phyloP scores from a whole-genome alignment of 805 yeast species.

The Ogataea methanolica region DNA sequence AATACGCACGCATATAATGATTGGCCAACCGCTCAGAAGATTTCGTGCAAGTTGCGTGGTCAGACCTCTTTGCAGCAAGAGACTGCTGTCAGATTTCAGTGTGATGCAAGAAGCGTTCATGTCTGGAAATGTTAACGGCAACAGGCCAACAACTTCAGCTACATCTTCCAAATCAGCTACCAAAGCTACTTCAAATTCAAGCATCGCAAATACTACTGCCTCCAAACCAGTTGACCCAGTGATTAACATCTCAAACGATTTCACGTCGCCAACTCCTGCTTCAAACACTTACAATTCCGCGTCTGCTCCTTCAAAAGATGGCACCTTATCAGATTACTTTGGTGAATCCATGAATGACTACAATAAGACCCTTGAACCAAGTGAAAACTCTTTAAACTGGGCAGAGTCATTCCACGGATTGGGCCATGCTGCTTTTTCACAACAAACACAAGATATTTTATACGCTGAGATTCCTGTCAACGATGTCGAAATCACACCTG shows the following conservation, averaged over 20 bases:
- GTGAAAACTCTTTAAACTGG: conserved; percentile 56
- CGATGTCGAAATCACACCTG: conserved; percentile 94
- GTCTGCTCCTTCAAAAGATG: conserved; percentile 4
- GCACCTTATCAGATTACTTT: conserved; percentile 14
- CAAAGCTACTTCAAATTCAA: neutral
- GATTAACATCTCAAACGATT: conserved; percentile 16
- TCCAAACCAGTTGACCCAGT: conserved; percentile 19
- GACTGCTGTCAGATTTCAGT: conserved; percentile 19
- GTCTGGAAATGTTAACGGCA: neutral
- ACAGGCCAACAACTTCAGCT: conserved; percentile 4
- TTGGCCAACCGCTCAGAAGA: neutral
- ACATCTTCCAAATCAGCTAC: neutral
- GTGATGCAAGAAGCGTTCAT: conserved; percentile 30
- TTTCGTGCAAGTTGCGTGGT: neutral
- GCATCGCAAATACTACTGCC: neutral
- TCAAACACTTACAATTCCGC: neutral
- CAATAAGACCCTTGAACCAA: conserved; percentile 7
- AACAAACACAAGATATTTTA: conserved; percentile 54
- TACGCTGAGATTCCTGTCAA: conserved; percentile 55
- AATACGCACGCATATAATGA: too few relatives aligned
- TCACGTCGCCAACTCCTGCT: conserved; percentile 1
- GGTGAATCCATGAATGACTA: conserved; percentile 22
- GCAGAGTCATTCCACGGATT: conserved; percentile 81
- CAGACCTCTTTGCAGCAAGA: neutral
- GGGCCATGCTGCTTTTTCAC: conserved; percentile 71